phyloP scores from a whole-genome alignment of 306 rosid species.

The Sesbania bispinosa region DNA sequence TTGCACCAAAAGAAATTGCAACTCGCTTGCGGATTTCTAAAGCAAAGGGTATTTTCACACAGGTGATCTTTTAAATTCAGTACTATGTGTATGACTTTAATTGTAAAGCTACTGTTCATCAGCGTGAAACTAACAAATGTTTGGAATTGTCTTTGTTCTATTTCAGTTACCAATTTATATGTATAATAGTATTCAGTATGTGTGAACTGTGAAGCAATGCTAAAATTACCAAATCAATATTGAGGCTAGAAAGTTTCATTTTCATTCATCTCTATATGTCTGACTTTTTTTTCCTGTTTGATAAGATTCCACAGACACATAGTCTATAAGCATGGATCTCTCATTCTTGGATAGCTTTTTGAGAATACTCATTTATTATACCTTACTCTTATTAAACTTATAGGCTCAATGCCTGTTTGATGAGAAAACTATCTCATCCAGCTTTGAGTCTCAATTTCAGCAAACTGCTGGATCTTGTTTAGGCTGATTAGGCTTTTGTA shows the following conservation, averaged over 20 bases:
- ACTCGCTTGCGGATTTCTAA: constrained; percentile 70
- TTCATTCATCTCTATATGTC: not conserved
- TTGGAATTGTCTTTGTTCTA: not conserved
- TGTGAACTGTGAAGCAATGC: not conserved
- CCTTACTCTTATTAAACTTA: not conserved
- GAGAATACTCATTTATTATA: not conserved
- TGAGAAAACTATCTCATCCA: not conserved
- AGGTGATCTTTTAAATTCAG: constrained; percentile 44
- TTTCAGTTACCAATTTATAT: not conserved
- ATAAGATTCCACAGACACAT: not conserved
- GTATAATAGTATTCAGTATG: not conserved
- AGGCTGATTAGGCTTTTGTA: no score
- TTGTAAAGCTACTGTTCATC: not conserved
- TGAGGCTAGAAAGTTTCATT: not conserved
- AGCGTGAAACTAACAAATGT: not conserved
- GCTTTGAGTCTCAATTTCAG: not conserved
- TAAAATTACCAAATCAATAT: not conserved
- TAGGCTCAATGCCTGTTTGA: not conserved
- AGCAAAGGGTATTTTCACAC: constrained; percentile 86
- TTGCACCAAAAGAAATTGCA: constrained; percentile 77
- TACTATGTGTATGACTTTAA: not conserved
- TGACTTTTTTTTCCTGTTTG: not conserved
- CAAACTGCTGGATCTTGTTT: not conserved
- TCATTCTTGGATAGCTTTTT: not conserved
- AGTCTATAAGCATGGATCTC: not conserved